Evolutionary conservation across 192 early-diverging fungal genomes (phyloP).

Genomic region (Mortierella alpina): DNA sequence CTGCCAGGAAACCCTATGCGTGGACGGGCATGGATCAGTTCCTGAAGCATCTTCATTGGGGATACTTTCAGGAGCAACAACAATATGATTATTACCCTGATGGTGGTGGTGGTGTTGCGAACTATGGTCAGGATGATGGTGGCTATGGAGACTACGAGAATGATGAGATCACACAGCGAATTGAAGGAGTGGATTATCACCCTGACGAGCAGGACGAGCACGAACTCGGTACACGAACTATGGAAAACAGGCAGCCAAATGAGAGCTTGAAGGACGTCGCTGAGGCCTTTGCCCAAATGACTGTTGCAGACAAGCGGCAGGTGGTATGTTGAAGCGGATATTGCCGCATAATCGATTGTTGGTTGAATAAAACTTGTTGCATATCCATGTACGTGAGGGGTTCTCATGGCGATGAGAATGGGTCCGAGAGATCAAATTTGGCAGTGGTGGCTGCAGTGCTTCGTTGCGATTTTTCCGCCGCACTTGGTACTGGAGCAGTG

Average conservation of each 20-base stretch:
- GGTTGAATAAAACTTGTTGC: not conserved
- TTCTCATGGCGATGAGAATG: not conserved
- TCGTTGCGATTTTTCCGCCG: not conserved
- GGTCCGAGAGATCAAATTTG: not conserved
- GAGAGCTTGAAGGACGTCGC: constrained; percentile 3
- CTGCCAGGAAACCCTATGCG: constrained; percentile 39
- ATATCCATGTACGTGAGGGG: too few species aligned
- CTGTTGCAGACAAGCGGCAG: constrained; percentile 27
- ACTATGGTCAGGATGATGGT: constrained; percentile 4
- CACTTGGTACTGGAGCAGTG: not conserved
- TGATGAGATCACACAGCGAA: constrained; percentile 28
- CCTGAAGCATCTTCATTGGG: constrained; percentile 46
- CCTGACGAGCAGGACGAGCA: constrained; percentile 25
- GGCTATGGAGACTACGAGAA: constrained; percentile 22
- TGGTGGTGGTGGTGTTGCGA: not conserved
- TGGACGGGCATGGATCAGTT: constrained; percentile 48
- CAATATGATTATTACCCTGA: too few species aligned
- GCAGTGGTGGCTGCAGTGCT: not conserved
- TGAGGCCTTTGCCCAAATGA: constrained; percentile 22
- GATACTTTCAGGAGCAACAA: constrained; percentile 19
- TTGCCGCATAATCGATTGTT: too few species aligned
- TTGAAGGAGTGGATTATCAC: constrained; percentile 36
- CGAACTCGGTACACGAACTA: constrained; percentile 10
- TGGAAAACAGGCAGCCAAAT: not conserved
- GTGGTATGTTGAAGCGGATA: not conserved